A percentile compares a stretch with the other conserved stretches of the same genome.
Evolutionary conservation across 129 eudicot genomes (phyloP).

Genomic region (Flaveria ramosissima): DNA sequence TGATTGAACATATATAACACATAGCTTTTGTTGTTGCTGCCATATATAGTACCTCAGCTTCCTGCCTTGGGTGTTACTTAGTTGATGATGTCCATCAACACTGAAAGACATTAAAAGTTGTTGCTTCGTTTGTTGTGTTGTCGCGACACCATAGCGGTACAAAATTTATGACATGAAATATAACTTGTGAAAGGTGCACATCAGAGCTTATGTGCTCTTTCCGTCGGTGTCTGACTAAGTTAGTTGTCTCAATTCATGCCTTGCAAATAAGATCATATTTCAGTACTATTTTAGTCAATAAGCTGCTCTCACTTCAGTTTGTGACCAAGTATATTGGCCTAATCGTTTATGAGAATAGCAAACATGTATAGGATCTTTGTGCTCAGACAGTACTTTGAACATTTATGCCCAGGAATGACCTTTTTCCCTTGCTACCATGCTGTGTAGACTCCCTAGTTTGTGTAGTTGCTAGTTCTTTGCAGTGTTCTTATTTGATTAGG

Average conservation of each 20-base stretch:
- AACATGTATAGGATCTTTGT: neutral
- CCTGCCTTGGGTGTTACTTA: constrained; percentile 1
- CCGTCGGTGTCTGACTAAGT: neutral
- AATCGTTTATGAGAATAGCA: neutral
- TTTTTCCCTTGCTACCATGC: neutral
- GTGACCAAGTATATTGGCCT: neutral
- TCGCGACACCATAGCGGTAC: neutral
- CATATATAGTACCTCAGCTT: constrained; percentile 15
- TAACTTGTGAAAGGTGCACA: neutral
- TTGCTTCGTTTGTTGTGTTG: neutral
- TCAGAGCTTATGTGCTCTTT: neutral
- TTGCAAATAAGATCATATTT: neutral
- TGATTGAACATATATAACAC: neutral
- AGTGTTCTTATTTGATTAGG: neutral
- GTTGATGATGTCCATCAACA: neutral
- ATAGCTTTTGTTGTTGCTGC: constrained; percentile 9
- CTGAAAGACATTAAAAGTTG: neutral
- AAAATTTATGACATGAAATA: neutral
- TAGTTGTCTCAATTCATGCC: neutral
- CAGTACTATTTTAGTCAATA: neutral
- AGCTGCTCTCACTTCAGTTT: neutral
- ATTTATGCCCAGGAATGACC: neutral
- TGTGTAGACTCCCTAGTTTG: constrained; percentile 5
- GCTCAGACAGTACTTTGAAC: neutral
- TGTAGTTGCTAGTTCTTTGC: neutral